phyloP scores from a whole-genome alignment of 140 eudicot species.

The Flaveria floridana region DNA sequence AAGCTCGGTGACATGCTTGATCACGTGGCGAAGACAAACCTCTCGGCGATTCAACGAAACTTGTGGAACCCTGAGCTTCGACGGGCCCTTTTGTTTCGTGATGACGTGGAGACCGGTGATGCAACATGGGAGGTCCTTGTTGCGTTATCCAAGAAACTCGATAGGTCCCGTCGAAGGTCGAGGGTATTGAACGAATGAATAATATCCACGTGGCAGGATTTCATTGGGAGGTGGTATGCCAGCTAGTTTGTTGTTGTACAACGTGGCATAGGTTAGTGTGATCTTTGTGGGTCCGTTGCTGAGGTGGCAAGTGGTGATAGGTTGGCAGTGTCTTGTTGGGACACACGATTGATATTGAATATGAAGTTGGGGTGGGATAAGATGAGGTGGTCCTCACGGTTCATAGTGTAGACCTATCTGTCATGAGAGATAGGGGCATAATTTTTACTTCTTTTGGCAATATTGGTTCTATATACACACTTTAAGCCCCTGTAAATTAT shows the following conservation, averaged over 20 bases:
- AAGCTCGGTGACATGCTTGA: slow-evolving; percentile 55
- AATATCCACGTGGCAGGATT: slow-evolving; percentile 32
- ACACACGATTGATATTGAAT: neutral
- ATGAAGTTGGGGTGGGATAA: slow-evolving; percentile 26
- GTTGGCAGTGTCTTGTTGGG: slow-evolving; percentile 14
- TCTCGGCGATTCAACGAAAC: slow-evolving; percentile 54
- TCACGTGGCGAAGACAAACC: slow-evolving; percentile 62
- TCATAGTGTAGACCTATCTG: slow-evolving; percentile 35
- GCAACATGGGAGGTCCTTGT: slow-evolving; percentile 75
- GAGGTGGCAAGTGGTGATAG: slow-evolving; percentile 30
- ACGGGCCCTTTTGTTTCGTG: slow-evolving; percentile 56
- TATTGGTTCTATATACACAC: slow-evolving; percentile 15
- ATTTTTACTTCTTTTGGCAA: neutral
- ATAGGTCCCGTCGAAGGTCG: slow-evolving; percentile 50
- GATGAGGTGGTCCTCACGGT: slow-evolving; percentile 38
- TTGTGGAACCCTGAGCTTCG: slow-evolving; percentile 53
- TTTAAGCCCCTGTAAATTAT: slow-evolving; percentile 27
- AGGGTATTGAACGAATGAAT: slow-evolving; percentile 39
- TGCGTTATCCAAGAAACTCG: slow-evolving; percentile 45
- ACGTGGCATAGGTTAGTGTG: slow-evolving; percentile 11
- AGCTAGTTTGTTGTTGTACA: slow-evolving; percentile 18
- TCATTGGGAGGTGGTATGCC: slow-evolving; percentile 18
- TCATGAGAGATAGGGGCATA: neutral
- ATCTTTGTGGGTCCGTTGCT: slow-evolving; percentile 23
- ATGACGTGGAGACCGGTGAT: slow-evolving; percentile 56